phyloP scores from a whole-genome alignment of 108 stramenopile genomes.

The Seminavis robusta region DNA sequence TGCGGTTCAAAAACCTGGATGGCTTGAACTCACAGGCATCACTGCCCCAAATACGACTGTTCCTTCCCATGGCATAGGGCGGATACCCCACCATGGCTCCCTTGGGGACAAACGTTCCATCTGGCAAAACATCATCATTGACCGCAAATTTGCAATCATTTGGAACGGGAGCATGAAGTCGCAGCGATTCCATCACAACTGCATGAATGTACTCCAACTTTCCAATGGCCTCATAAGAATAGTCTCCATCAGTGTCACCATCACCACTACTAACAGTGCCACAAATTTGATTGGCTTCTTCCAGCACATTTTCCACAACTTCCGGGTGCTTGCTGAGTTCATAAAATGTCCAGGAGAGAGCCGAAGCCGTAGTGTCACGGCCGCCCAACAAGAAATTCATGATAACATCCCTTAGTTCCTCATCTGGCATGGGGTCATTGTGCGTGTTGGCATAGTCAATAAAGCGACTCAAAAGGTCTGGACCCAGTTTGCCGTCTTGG shows the following conservation, averaged over 20 bases:
- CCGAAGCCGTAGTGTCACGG: conserved; percentile 55
- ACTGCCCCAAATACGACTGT: conserved; percentile 28
- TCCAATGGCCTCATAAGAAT: conserved; percentile 1
- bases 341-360: conserved; percentile 46
- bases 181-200: conserved; percentile 38
- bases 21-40: conserved; percentile 42
- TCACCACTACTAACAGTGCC: conserved; percentile 3
- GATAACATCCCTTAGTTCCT: conserved; percentile 43
- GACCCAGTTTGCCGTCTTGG: conserved; percentile 14
- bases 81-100: conserved; percentile 25
- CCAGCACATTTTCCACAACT: conserved; percentile 19
- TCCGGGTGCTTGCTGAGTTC: conserved; percentile 32
- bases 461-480: too few species aligned
- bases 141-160: conserved; percentile 28
- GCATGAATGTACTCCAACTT: conserved; percentile 31
- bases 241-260: conserved; percentile 1
- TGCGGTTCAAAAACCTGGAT: conserved; percentile 29
- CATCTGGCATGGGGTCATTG: conserved; percentile 7
- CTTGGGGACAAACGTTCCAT: conserved; percentile 35
- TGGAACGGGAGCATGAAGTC: conserved; percentile 48
- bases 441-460: conserved; percentile 3
- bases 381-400: conserved; percentile 58
- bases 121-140: conserved; percentile 43
- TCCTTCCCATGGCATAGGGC: conserved; percentile 30
- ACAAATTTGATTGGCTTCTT: conserved; percentile 31